Percentiles rank a stretch among this genome's conserved stretches.
Evolutionary conservation across 108 stramenopile genomes (phyloP).

Genomic region (Cyclostephanos tholiformis): DNA sequence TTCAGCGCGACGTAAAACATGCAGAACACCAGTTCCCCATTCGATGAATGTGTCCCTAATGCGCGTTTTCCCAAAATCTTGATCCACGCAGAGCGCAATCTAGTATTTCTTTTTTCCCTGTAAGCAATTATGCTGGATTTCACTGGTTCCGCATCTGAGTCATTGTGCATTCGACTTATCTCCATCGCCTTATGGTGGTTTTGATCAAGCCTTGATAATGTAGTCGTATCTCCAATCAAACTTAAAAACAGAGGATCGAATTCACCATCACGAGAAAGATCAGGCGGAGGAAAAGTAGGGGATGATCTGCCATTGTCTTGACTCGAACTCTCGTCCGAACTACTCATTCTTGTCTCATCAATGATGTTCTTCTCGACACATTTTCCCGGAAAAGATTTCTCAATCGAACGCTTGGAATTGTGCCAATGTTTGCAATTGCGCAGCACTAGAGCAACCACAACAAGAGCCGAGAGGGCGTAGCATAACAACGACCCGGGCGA

Average conservation of each 20-base stretch:
- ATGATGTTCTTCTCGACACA: not conserved
- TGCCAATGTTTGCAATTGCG: conserved; percentile 2
- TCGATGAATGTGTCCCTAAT: conserved; percentile 8
- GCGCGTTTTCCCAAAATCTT: conserved; percentile 11
- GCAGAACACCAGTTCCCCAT: conserved; percentile 16
- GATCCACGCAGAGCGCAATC: conserved; percentile 7
- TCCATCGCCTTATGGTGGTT: conserved; percentile 10
- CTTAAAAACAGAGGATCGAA: not conserved
- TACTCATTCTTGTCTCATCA: not conserved
- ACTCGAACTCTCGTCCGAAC: not conserved
- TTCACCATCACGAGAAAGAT: not conserved
- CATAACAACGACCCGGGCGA: conserved; percentile 33
- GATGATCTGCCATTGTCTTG: not conserved
- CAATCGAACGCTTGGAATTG: conserved; percentile 2
- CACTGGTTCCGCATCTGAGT: conserved; percentile 6
- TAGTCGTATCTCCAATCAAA: not conserved
- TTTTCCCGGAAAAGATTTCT: not conserved
- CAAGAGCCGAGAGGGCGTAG: conserved; percentile 4
- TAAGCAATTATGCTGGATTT: conserved; percentile 9
- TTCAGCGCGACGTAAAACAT: conserved; percentile 19
- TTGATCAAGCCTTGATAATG: conserved; percentile 28
- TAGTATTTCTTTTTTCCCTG: conserved; percentile 27
- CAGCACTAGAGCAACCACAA: conserved; percentile 6
- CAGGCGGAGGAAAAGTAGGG: no score
- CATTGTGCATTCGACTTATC: conserved; percentile 11